Base-by-base conservation (phyloP, 2,329 filamentous ascomycete genomes). In the Pseudocercospora cruenta region DNA sequence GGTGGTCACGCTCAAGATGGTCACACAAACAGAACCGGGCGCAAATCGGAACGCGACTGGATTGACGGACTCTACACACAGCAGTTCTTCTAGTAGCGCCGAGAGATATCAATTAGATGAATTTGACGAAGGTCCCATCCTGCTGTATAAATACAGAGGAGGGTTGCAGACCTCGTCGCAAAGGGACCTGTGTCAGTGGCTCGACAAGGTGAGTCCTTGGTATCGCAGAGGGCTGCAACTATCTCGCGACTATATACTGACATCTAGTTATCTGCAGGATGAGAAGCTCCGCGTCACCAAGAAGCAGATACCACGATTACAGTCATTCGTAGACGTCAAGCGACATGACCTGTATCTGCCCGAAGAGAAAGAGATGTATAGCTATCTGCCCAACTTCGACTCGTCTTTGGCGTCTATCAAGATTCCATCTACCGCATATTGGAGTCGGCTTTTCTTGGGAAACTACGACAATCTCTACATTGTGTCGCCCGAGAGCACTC, bases 391-490 rank as follows among this genome's bases (percentile, higher is more conserved):
- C 28, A 82, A 81, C 59, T 79, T 78, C 74, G 81, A 82, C 72
- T 78, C 78, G n/a, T 81, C 79, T 1, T 75, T 84, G 61, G 82
- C 82, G 21, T 82, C 81, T 60, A 76, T 84, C 65, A 80, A 81
- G 57, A 75, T 84, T 22, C 81, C 82, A 5, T 78, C 76, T 10
- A 71, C 73, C 31, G 80, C 81, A 9, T 83, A 82, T 69, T 82
- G 80, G 78, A 81, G 80, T 66, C 78, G 81, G 45, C 74, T 83
- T 68, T 71, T 84, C 16, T 75, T 82, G 64, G 80, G 81, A 63
- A 79, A 77, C 64, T 84, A 79, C 67, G 78, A 81, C 24, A 79
- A 83, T 39, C 76, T 84, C n/a, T 84, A 81, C 72, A 83, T 84
- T 66, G 80, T 84, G 19, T 81, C 78, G 58, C 77, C 80, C 19